Evolutionary conservation across 306 rosid species (phyloP).

Genomic region (Carpinus fangiana): DNA sequence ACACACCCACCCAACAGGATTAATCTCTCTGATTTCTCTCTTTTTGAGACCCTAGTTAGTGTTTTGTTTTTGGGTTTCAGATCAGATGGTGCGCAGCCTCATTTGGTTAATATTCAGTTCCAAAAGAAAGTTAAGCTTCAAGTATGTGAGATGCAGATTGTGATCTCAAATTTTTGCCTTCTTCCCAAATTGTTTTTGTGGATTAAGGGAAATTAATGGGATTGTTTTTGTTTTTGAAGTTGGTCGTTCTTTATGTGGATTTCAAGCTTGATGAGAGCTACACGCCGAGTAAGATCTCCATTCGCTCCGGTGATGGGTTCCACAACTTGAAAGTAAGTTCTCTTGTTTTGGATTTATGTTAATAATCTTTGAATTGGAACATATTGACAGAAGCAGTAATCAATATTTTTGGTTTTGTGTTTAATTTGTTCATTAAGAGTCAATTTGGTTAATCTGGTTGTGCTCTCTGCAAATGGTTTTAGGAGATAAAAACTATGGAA

Average conservation of each 20-base stretch:
- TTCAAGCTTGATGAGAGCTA: conserved; percentile 96
- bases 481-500: conserved; percentile 91
- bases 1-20: background rate
- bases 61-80: conserved; percentile 36
- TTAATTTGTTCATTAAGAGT: background rate
- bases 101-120: conserved; percentile 83
- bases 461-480: conserved; percentile 28
- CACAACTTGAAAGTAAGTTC: conserved; percentile 78
- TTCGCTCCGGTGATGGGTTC: conserved; percentile 91
- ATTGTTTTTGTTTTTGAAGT: conserved; percentile 37
- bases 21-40: background rate
- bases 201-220: background rate
- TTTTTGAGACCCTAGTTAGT: background rate
- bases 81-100: conserved; percentile 97
- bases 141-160: conserved; percentile 34
- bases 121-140: conserved; percentile 89
- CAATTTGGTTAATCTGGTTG: conserved; percentile 16
- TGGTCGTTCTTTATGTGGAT: conserved; percentile 82
- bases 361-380: background rate
- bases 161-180: background rate
- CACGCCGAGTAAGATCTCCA: conserved; percentile 78
- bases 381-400: background rate
- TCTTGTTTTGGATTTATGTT: background rate
- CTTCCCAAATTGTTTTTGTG: background rate
- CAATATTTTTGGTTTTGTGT: background rate